These are phyloP conservation scores for Phalaenopsis equestris DNA, from an alignment of 106 monocot genomes.

Conservation along the genomic window DNA sequence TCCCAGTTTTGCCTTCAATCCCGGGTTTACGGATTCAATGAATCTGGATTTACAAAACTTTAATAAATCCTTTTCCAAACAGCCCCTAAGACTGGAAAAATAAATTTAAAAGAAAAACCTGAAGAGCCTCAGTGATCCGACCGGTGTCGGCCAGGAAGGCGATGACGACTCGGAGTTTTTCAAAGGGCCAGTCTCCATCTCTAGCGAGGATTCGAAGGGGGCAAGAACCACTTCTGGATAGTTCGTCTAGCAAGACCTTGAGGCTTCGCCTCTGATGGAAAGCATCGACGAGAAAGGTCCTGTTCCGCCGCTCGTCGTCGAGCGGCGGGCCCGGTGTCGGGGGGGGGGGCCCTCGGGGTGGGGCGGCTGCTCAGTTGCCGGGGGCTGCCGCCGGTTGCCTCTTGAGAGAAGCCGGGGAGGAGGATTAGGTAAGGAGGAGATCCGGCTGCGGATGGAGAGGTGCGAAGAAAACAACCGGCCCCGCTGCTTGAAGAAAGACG, in stretches of 20 bases:
- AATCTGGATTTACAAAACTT: too few species aligned
- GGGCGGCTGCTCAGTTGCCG: not conserved
- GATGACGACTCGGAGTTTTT: conserved; percentile 39
- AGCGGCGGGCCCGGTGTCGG: not conserved
- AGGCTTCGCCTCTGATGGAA: conserved; percentile 43
- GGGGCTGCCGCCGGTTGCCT: not conserved
- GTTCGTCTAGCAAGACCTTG: conserved; percentile 16
- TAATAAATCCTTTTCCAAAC: too few species aligned
- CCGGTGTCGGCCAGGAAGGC: conserved; percentile 27
- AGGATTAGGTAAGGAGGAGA: not conserved
- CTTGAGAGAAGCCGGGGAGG: not conserved
- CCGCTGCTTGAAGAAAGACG: not conserved
- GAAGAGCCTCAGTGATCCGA: conserved; percentile 21
- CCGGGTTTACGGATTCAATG: too few species aligned
- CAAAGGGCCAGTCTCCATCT: conserved; percentile 45
- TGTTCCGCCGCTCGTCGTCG: conserved; percentile 5
- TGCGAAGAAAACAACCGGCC: not conserved
- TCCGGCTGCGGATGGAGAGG: not conserved
- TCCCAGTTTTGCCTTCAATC: too few species aligned
- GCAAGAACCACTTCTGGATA: conserved; percentile 25
- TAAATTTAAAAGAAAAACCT: conserved; percentile 17
- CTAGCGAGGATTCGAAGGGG: conserved; percentile 25
- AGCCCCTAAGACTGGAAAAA: too few species aligned
- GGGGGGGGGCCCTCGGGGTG: not conserved
- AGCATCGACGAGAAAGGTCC: conserved; percentile 35